Evolutionary conservation across 108 stramenopile species (phyloP), one percentile per base, ranked within the genome.

Genomic region (Cyclostephanos invisitatus): DNA sequence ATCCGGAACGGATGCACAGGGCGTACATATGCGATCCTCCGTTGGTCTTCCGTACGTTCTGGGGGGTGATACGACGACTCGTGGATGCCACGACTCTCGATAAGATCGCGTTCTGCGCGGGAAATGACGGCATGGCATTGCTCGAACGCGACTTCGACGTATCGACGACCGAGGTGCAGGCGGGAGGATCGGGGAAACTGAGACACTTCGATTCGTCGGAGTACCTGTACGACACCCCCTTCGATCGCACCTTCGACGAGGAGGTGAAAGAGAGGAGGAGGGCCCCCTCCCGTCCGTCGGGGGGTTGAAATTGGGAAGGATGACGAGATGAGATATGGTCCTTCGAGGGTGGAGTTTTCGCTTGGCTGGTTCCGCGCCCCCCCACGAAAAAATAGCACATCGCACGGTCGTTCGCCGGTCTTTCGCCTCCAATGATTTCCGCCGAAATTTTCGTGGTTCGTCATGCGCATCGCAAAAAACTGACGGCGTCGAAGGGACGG

Each of bases 21-120:
- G 90, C 89, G 1, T 97, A 91, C 77, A 75, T 97, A 69, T 80
- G 87, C 55, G 87, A 94, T 69, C 93, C 96, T 10, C 95, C 95
- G 0, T 68, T 92, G 35, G 73, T 96, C 2, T 97, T 97, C 73
- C 70, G 86, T 18, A 74, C 87, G 8, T 96, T 97, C 84, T 98
- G 91, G 89, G 73, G 68, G 27, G 64, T 92, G 20, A 88, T 97
- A 20, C 78, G 82, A 27, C 94, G 89, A 4, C 95, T 97, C 75
- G 68, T 97, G 25, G 97, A 98, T 81, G 87, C 88, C 3, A 68
- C 68, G 22, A 96, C 96, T 15, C 91, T 90, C 70, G 83, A 86
- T 58, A 98, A 95, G 78, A 83, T 96, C 70, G 75, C 72, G n/a
- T 95, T 96, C 70, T 82, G 87, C 38, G 74, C 74, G 10, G 84